Conservation (phyloP, 75 land plant species). For the Pinus albicaulis region DNA sequence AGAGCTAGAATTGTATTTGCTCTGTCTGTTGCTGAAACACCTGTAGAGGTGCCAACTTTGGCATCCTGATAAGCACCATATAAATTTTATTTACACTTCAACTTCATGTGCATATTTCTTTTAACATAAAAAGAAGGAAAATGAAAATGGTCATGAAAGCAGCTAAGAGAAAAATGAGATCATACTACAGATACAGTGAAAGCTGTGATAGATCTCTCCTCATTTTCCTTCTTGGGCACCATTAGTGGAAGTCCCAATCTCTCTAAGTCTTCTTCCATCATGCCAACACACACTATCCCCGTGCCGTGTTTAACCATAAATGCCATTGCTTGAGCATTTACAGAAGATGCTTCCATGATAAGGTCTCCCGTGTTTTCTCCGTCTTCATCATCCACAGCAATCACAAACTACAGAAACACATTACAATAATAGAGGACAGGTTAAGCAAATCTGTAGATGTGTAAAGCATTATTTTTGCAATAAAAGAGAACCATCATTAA, state of each 20-base stretch:
- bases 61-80: conserved; percentile 50
- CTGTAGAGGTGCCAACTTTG: conserved; percentile 64
- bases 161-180: not conserved
- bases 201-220: conserved; percentile 57
- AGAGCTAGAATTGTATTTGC: conserved; percentile 67
- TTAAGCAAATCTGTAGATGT: not conserved
- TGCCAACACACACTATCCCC: conserved; percentile 84
- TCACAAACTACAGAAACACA: conserved; percentile 64
- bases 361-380: conserved; percentile 73
- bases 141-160: conserved; percentile 6
- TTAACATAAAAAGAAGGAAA: not conserved
- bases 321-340: conserved; percentile 39
- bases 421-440: not conserved
- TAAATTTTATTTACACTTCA: not conserved
- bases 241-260: conserved; percentile 71
- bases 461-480: not conserved
- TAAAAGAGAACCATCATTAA: not conserved
- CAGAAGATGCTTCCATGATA: conserved; percentile 72
- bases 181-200: conserved; percentile 83
- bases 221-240: conserved; percentile 53
- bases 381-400: conserved; percentile 89
- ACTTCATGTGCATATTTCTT: not conserved
- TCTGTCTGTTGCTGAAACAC: conserved; percentile 83
- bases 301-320: conserved; percentile 80
- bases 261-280: conserved; percentile 79